A percentile compares a stretch with the other conserved stretches of the same genome.
Evolutionary conservation across 805 yeast genomes (phyloP).

Genomic region (Peterozyma toletana): DNA sequence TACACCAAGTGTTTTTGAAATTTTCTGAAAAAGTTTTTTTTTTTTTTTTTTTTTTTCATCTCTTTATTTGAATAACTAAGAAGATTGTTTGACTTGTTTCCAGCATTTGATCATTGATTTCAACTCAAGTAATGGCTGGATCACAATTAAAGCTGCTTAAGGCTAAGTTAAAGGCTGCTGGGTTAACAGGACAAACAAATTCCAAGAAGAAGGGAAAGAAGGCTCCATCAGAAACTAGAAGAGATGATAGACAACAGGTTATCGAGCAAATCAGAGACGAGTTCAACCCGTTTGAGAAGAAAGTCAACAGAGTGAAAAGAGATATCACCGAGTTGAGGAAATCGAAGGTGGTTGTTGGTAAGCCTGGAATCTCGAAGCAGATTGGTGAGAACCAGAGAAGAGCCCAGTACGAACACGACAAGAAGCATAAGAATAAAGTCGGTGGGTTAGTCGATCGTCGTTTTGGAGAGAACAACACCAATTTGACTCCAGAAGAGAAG

Average conservation of each 20-base stretch:
- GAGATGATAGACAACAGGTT: constrained; percentile 56
- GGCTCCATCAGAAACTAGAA: constrained; percentile 56
- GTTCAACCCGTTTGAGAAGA: constrained; percentile 86
- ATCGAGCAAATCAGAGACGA: constrained; percentile 64
- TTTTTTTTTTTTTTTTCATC: too few relatives aligned
- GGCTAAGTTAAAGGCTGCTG: constrained; percentile 68
- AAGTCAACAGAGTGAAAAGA: constrained; percentile 59
- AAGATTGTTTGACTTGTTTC: too few relatives aligned
- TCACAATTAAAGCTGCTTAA: constrained; percentile 82
- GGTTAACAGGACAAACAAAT: constrained; percentile 83
- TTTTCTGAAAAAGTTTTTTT: too few relatives aligned
- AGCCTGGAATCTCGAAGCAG: constrained; percentile 65
- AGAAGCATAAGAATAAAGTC: constrained; percentile 55
- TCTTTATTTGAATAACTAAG: too few relatives aligned
- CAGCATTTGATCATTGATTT: too few relatives aligned
- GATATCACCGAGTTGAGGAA: constrained; percentile 37
- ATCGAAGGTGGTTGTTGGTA: constrained; percentile 47
- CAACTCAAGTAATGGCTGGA: constrained; percentile 52
- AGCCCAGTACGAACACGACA: constrained; percentile 57
- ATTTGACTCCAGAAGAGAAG: constrained; percentile 79
- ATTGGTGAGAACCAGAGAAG: constrained; percentile 58
- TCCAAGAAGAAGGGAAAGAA: constrained; percentile 48
- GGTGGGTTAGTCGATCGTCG: constrained; percentile 83
- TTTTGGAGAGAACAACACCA: constrained; percentile 79
- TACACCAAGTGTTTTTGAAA: too few relatives aligned